These are phyloP conservation scores for Cynanchum wilfordii DNA, from an alignment of 257 asterid genomes.

Conservation along the genomic window DNA sequence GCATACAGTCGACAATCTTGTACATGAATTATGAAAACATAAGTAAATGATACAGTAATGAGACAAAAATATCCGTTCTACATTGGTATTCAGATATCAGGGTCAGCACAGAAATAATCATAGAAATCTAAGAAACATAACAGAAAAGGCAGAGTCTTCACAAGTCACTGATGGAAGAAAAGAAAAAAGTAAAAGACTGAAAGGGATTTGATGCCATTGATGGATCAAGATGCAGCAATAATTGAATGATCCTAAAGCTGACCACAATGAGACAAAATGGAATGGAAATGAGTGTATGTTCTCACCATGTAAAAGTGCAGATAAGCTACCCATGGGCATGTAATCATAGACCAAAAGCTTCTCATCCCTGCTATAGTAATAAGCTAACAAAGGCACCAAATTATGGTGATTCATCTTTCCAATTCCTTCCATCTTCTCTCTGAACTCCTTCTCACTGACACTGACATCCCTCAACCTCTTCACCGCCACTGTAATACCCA, in stretches of 20 bases:
- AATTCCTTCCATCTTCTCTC: conserved; percentile 72
- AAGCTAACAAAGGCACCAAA: conserved; percentile 82
- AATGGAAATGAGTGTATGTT: background rate
- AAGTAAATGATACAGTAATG: background rate
- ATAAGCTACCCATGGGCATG: conserved; percentile 84
- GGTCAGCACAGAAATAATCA: background rate
- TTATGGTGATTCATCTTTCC: conserved; percentile 64
- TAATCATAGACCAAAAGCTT: conserved; percentile 85
- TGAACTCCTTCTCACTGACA: conserved; percentile 64
- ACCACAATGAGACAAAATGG: background rate
- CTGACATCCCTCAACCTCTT: conserved; percentile 78
- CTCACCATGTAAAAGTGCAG: conserved; percentile 91
- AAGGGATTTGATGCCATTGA: background rate
- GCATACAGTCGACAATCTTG: background rate
- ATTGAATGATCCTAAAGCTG: background rate
- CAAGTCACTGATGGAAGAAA: background rate
- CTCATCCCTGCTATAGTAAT: conserved; percentile 63
- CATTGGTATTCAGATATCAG: background rate
- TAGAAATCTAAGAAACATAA: background rate
- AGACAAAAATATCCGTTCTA: background rate
- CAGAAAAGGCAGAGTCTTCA: background rate
- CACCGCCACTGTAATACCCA: conserved; percentile 65
- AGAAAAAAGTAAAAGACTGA: background rate
- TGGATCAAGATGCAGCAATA: background rate
- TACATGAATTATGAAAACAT: background rate